phyloP scores from a whole-genome alignment of 495 filamentous ascomycete species.

The Thermothielavioides terrestris region DNA sequence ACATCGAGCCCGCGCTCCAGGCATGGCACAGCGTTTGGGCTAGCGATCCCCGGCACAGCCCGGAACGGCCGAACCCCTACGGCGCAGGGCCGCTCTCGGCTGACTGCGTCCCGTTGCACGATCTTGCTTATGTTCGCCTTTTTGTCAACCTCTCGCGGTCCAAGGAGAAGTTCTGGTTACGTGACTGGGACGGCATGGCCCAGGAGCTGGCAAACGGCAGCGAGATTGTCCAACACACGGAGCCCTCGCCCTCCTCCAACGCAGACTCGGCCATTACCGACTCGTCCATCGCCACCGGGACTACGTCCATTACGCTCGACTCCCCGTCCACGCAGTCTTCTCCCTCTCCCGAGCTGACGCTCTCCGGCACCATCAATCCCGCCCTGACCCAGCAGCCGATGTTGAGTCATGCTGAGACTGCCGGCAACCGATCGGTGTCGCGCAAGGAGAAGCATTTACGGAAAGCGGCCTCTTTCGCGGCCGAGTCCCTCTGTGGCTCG shows the following conservation, averaged over 20 bases:
- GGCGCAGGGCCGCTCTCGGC: conserved; percentile 84
- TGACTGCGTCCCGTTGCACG: conserved; percentile 88
- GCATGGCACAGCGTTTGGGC: conserved; percentile 96
- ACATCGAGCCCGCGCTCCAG: conserved; percentile 88
- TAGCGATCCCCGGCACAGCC: conserved; percentile 73
- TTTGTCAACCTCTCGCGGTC: conserved; percentile 87
- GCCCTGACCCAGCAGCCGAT: conserved; percentile 12
- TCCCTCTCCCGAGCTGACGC: conserved; percentile 37
- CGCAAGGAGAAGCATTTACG: conserved; percentile 78
- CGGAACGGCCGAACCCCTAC: conserved; percentile 82
- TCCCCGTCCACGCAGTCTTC: conserved; percentile 48
- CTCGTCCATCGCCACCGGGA: conserved; percentile 40
- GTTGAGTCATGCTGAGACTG: conserved; percentile 21
- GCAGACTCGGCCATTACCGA: conserved; percentile 44
- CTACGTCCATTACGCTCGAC: conserved; percentile 44
- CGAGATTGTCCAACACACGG: conserved; percentile 64
- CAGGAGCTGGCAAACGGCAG: conserved; percentile 75
- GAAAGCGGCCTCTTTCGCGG: conserved; percentile 90
- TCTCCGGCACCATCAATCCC: conserved; percentile 17
- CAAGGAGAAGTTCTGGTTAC: conserved; percentile 91
- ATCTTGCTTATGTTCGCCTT: conserved; percentile 86
- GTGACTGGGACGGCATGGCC: conserved; percentile 88
- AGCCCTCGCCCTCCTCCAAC: conserved; percentile 50
- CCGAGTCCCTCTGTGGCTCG: conserved; percentile 84
- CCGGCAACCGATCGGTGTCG: conserved; percentile 26